phyloP scores from a whole-genome alignment of 345 rosid species.

The Arabis alpina region DNA sequence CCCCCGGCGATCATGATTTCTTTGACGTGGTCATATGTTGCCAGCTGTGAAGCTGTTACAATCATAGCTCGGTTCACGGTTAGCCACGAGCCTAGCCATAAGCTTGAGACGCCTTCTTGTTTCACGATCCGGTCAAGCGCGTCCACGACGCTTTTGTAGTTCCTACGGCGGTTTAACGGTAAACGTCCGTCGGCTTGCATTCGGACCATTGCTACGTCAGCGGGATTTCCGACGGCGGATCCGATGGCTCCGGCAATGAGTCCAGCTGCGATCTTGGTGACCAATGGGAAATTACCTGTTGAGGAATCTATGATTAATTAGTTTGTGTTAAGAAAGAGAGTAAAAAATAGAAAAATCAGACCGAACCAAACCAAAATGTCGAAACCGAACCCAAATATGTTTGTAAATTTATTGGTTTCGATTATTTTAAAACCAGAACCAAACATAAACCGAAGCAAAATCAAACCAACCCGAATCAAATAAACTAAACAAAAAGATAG shows the following conservation, averaged over 20 bases:
- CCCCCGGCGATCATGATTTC: slow-evolving; percentile 56
- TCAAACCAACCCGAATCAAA: too few species aligned
- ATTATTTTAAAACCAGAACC: too few species aligned
- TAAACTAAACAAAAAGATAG: too few species aligned
- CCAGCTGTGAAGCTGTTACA: slow-evolving; percentile 88
- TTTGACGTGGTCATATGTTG: slow-evolving; percentile 80
- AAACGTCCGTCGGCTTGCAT: slow-evolving; percentile 92
- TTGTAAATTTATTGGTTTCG: too few species aligned
- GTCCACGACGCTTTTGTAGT: slow-evolving; percentile 69
- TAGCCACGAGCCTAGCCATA: slow-evolving; percentile 85
- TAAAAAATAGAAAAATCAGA: too few species aligned
- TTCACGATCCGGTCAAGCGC: slow-evolving; percentile 65
- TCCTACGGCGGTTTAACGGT: slow-evolving; percentile 68
- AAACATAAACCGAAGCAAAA: too few species aligned
- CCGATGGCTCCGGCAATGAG: slow-evolving; percentile 80
- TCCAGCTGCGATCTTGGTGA: slow-evolving; percentile 68
- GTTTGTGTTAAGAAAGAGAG: background rate
- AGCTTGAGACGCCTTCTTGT: slow-evolving; percentile 69
- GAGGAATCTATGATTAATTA: background rate
- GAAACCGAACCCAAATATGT: too few species aligned
- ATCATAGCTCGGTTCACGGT: slow-evolving; percentile 92
- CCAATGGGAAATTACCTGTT: slow-evolving; percentile 53
- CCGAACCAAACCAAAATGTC: too few species aligned
- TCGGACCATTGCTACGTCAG: slow-evolving; percentile 89
- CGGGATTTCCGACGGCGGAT: slow-evolving; percentile 81